Evolutionary conservation across 495 filamentous ascomycete genomes (phyloP), one percentile per base, ranked within the genome.

Genomic region (Hypoxylon intermedium): DNA sequence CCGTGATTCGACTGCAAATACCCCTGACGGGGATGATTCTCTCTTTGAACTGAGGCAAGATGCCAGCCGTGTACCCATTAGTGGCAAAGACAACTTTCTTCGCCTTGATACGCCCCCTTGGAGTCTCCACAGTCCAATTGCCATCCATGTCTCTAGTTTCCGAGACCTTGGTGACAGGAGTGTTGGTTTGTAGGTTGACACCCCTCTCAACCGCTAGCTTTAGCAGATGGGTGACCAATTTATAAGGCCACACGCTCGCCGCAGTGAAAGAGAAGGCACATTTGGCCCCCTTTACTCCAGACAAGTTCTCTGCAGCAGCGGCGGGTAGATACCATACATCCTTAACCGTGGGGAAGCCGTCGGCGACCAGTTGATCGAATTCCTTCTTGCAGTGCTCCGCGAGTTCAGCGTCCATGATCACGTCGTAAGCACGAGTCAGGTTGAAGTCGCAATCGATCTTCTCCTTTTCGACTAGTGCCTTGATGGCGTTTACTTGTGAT

Each of bases 131-230:
- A 5, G 50, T 53, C 76, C 80, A 79, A 0, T 63, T 40, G 19
- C 43, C 70, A 33, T 55, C 53, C 15, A 70, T 65, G 54, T 52
- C 5, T 47, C 30, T 33, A 33, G 30, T 33, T 9, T 33, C 30
- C 9, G 9, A 33, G 30, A 33, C 30, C 30, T 33, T 34, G 15
- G 46, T 58, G 2, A 69, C 84, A 2, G 83, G 74, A 4, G 87
- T 89, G 55, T 79, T 69, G 9, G 85, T 84, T 55, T 84, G 83
- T 6, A 89, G 57, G 49, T 84, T 81, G 57, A 88, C 57, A 0
- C 82, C 85, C 46, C 56, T 72, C 4, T 52, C 60, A 5, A 87
- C 54, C 20, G 79, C 75, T 15, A 77, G 53, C 33, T 79, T 75
- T 46, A 88, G 62, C 9, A 90, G 62, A 9, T 85, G 82, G 21